Evolutionary conservation across 495 filamentous ascomycete genomes (phyloP).

Genomic region (Podospora bellae-mahoneyi): DNA sequence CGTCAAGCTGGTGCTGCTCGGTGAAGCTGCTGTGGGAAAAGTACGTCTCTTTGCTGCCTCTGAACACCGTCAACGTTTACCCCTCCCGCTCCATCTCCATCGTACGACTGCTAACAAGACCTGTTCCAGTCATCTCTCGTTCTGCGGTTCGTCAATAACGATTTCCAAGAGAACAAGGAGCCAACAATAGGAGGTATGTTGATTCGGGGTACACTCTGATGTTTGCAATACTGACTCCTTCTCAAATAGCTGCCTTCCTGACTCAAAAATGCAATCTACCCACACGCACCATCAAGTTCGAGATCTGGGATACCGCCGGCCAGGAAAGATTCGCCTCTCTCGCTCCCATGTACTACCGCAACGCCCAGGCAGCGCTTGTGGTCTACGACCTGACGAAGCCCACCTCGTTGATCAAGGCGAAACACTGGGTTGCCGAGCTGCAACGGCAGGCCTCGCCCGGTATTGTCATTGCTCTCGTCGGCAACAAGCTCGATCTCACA

Average conservation of each 20-base stretch:
- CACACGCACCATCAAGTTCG: slow-evolving; percentile 96
- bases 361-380: slow-evolving; percentile 96
- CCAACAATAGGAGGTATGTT: slow-evolving; percentile 93
- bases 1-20: slow-evolving; percentile 95
- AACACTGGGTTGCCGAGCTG: slow-evolving; percentile 97
- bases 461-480: slow-evolving; percentile 95
- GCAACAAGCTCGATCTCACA: slow-evolving; percentile 92
- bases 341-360: slow-evolving; percentile 99
- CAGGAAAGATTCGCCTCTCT: slow-evolving; percentile 97
- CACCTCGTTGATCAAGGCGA: slow-evolving; percentile 90
- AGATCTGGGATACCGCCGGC: slow-evolving; percentile 99
- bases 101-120: slow-evolving; percentile 22
- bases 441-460: slow-evolving; percentile 96
- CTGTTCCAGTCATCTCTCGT: slow-evolving; percentile 83
- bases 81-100: not conserved
- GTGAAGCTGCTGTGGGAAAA: slow-evolving; percentile 97
- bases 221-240: slow-evolving; percentile 13
- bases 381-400: slow-evolving; percentile 99
- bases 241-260: slow-evolving; percentile 77
- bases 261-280: slow-evolving; percentile 98
- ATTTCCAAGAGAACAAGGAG: slow-evolving; percentile 99
- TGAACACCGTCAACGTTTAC: not conserved
- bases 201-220: not conserved
- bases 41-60: slow-evolving; percentile 47
- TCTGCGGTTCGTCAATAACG: slow-evolving; percentile 97